Percentiles rank a stretch among this genome's conserved stretches.
Evolutionary conservation across 2,329 filamentous ascomycete species (phyloP).

Genomic region (Aureobasidium subglaciale): DNA sequence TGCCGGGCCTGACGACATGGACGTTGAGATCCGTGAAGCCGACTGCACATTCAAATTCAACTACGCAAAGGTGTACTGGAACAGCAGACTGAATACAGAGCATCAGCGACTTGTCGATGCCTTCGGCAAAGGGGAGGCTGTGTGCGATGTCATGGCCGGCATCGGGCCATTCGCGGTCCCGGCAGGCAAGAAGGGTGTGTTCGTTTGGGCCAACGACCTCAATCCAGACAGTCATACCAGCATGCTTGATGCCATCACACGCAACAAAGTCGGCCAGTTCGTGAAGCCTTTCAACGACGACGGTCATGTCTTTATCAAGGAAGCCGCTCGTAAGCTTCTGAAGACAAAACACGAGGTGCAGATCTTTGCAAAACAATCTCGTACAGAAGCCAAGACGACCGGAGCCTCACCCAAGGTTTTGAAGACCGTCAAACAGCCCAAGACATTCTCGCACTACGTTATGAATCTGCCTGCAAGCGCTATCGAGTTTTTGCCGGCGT

Average conservation of each 20-base stretch:
- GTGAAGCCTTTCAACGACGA: slow-evolving; percentile 77
- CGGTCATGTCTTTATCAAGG: slow-evolving; percentile 70
- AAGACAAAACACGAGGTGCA: slow-evolving; percentile 46
- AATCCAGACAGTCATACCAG: slow-evolving; percentile 81
- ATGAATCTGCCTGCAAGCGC: slow-evolving; percentile 96
- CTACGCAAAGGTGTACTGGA: slow-evolving; percentile 98
- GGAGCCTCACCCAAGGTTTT: slow-evolving; percentile 27
- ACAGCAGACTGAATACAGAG: slow-evolving; percentile 82
- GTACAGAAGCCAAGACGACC: slow-evolving; percentile 19
- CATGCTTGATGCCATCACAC: slow-evolving; percentile 60
- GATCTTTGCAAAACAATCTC: slow-evolving; percentile 31
- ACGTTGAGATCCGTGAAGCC: slow-evolving; percentile 75
- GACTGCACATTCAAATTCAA: slow-evolving; percentile 86
- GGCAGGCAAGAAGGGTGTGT: slow-evolving; percentile 79
- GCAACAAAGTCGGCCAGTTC: slow-evolving; percentile 71
- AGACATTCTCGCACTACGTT: slow-evolving; percentile 82
- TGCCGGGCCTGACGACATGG: slow-evolving; percentile 70
- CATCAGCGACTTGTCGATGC: slow-evolving; percentile 70
- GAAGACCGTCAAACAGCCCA: slow-evolving; percentile 50
- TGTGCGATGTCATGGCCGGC: slow-evolving; percentile 95
- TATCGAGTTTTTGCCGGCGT: slow-evolving; percentile 70
- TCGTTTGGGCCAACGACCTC: slow-evolving; percentile 95
- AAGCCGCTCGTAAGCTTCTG: slow-evolving; percentile 54
- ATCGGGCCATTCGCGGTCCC: slow-evolving; percentile 93
- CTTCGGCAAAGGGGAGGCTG: slow-evolving; percentile 78